Evolutionary conservation across 441 rosid species (phyloP).

Genomic region (Adansonia gregorii): DNA sequence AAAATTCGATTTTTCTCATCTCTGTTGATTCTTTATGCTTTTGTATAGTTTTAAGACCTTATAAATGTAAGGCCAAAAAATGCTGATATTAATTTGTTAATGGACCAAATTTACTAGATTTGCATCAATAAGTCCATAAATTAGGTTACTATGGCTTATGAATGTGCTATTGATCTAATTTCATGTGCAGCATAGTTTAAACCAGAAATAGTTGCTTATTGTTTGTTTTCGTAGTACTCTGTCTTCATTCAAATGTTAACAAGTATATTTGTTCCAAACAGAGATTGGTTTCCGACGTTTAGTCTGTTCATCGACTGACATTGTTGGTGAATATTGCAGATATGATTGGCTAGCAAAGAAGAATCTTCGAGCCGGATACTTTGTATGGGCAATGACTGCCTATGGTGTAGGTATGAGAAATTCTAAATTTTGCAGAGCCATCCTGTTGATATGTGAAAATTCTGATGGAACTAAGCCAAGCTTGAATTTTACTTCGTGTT

Average conservation of each 20-base stretch:
- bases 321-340: constrained; percentile 31
- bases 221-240: background rate
- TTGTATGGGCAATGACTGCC: constrained; percentile 60
- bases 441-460: background rate
- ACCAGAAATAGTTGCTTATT: background rate
- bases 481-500: background rate
- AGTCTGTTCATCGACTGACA: constrained; percentile 6
- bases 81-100: constrained; percentile 1
- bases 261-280: constrained; percentile 11
- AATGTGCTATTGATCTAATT: background rate
- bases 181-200: background rate
- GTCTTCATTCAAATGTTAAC: constrained; percentile 3
- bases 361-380: constrained; percentile 50
- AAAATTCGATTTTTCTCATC: background rate
- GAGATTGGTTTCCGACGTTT: background rate
- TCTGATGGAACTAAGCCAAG: background rate
- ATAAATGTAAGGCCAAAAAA: background rate
- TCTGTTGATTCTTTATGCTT: constrained; percentile 8
- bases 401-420: constrained; percentile 53
- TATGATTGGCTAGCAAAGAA: constrained; percentile 54
- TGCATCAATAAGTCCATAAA: background rate
- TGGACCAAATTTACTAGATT: background rate
- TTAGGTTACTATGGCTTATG: background rate
- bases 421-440: background rate
- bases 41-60: background rate